A percentile compares a stretch with the other conserved stretches of the same genome.
Conservation (phyloP, 345 rosid genomes). For the Firmiana major region DNA sequence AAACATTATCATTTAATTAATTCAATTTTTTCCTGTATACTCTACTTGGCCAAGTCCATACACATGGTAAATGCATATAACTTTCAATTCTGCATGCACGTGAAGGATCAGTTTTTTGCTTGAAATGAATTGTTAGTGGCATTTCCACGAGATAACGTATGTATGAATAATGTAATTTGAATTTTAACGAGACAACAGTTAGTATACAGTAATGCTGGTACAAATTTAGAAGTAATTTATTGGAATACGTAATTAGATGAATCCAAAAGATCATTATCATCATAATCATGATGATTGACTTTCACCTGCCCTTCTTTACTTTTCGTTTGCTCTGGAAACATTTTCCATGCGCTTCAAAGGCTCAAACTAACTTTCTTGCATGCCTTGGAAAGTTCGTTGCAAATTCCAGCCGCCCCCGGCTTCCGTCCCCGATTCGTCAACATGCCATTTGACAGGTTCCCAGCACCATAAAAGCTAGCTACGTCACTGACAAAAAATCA, state of each 20-base stretch:
- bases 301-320: neutral
- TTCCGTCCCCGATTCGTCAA: too few relatives aligned
- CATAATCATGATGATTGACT: neutral
- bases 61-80: neutral
- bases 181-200: too few relatives aligned
- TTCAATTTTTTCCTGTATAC: neutral
- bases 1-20: too few relatives aligned
- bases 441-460: too few relatives aligned
- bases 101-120: neutral
- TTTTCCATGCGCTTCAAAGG: neutral
- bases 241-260: neutral
- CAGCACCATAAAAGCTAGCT: neutral
- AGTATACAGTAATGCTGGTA: too few relatives aligned
- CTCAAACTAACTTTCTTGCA: slow-evolving; percentile 4
- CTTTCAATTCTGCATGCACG: neutral
- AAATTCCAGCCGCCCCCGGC: neutral
- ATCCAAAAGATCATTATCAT: neutral
- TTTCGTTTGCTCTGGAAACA: neutral
- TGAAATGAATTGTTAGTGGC: neutral
- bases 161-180: too few relatives aligned
- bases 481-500: neutral
- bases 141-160: neutral
- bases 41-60: neutral
- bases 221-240: too few relatives aligned
- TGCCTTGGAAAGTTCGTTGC: slow-evolving; percentile 4